Evolutionary conservation across 192 early-diverging fungal genomes (phyloP).

Genomic region (Cladochytrium replicatum): DNA sequence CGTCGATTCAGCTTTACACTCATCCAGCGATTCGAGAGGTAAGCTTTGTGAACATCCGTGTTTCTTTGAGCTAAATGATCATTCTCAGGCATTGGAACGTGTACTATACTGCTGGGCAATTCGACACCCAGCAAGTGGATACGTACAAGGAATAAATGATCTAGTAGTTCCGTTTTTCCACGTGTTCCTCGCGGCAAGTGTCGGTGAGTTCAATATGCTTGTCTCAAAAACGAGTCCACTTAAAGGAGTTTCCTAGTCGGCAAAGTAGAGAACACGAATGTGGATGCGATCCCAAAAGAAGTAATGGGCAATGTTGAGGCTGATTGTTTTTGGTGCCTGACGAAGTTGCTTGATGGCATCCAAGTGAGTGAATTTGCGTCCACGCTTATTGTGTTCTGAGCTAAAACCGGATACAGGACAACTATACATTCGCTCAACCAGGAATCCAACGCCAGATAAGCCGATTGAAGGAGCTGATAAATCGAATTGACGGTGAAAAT

Average conservation of each 20-base stretch:
- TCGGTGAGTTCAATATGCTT: slow-evolving; percentile 43
- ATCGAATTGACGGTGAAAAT: slow-evolving; percentile 88
- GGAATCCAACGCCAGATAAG: slow-evolving; percentile 89
- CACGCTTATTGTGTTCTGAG: background rate
- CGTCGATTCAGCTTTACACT: slow-evolving; percentile 79
- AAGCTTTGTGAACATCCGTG: slow-evolving; percentile 1
- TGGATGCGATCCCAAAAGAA: slow-evolving; percentile 29
- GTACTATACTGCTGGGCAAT: slow-evolving; percentile 96
- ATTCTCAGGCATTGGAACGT: slow-evolving; percentile 67
- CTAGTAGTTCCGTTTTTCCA: slow-evolving; percentile 91
- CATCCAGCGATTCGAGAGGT: slow-evolving; percentile 69
- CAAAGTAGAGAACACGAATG: slow-evolving; percentile 33
- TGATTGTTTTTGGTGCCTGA: slow-evolving; percentile 95
- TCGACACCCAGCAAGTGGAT: slow-evolving; percentile 95
- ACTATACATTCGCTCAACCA: slow-evolving; percentile 94
- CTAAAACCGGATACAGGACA: slow-evolving; percentile 49
- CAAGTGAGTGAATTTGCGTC: slow-evolving; percentile 46
- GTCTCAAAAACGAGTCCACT: background rate
- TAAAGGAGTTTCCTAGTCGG: slow-evolving; percentile 13
- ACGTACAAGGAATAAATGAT: slow-evolving; percentile 99
- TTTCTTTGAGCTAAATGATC: background rate
- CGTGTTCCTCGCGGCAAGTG: slow-evolving; percentile 75
- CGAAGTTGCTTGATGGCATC: slow-evolving; percentile 91
- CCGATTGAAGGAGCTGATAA: slow-evolving; percentile 82
- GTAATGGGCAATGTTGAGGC: slow-evolving; percentile 73